Percentiles rank a stretch among this genome's conserved stretches.
These are phyloP conservation scores for Phytopythium mirpurense DNA, from an alignment of 352 stramenopile species.

Conservation along the genomic window DNA sequence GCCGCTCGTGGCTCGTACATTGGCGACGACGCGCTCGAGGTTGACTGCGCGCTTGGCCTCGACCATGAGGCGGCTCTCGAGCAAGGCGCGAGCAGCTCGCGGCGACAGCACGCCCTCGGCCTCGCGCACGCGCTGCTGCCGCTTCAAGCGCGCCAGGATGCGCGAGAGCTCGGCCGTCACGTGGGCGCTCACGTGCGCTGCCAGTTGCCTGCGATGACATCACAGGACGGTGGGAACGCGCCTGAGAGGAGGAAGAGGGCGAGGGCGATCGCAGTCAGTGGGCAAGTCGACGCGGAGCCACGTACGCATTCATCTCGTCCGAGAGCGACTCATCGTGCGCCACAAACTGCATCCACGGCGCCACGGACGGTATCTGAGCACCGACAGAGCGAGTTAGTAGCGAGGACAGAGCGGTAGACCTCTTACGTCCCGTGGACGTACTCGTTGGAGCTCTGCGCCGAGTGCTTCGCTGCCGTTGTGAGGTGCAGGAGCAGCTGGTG, in stretches of 20 bases:
- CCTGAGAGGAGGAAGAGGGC: too few species aligned
- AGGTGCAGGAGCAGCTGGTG: neutral
- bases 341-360: constrained; percentile 39
- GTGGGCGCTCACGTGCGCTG: constrained; percentile 26
- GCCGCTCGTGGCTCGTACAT: too few species aligned
- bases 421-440: neutral
- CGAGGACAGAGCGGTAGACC: neutral
- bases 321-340: constrained; percentile 39
- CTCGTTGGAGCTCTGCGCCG: neutral
- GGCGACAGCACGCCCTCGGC: constrained; percentile 35
- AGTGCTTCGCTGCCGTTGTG: neutral
- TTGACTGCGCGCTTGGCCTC: constrained; percentile 60
- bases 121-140: constrained; percentile 35
- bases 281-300: neutral
- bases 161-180: constrained; percentile 34
- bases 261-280: too few species aligned
- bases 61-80: constrained; percentile 54
- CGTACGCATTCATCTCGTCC: constrained; percentile 31
- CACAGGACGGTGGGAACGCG: too few species aligned
- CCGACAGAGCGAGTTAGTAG: neutral
- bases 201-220: constrained; percentile 27
- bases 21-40: constrained; percentile 28
- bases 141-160: constrained; percentile 37
- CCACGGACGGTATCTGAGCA: constrained; percentile 30
- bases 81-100: constrained; percentile 30